phyloP scores from a whole-genome alignment of 2,329 filamentous ascomycete species.

The Dactylellina parvicollis region DNA sequence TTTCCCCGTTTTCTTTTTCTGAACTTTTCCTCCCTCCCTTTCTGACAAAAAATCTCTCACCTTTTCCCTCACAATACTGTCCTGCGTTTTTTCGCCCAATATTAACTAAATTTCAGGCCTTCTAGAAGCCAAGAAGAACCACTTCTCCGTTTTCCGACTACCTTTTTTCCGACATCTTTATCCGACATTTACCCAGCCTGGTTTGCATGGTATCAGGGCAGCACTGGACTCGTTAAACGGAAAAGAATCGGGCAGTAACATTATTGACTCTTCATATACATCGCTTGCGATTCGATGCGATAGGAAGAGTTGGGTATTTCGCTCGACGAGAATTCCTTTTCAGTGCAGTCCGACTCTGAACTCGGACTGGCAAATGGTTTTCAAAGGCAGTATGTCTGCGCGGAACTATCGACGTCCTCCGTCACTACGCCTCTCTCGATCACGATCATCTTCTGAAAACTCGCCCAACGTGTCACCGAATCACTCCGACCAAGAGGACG shows the following conservation, averaged over 20 bases:
- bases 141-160: slow-evolving; percentile 4
- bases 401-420: slow-evolving; percentile 58
- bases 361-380: slow-evolving; percentile 53
- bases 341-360: slow-evolving; percentile 35
- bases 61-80: slow-evolving; percentile 5
- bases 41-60: slow-evolving; percentile 33
- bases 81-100: slow-evolving; percentile 9
- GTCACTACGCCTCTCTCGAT: slow-evolving; percentile 57
- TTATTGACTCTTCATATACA: slow-evolving; percentile 7
- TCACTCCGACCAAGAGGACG: slow-evolving; percentile 57
- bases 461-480: slow-evolving; percentile 55
- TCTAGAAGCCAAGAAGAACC: slow-evolving; percentile 16
- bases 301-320: slow-evolving; percentile 33
- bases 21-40: background rate
- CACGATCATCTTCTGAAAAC: slow-evolving; percentile 57
- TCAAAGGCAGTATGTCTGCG: slow-evolving; percentile 56
- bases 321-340: slow-evolving; percentile 11
- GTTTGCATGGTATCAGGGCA: slow-evolving; percentile 19
- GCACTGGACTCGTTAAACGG: background rate
- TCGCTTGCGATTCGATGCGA: slow-evolving; percentile 41
- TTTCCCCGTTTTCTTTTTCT: slow-evolving; percentile 13
- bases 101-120: slow-evolving; percentile 38
- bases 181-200: slow-evolving; percentile 7
- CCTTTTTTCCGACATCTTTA: background rate
- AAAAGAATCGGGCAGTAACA: background rate